Evolutionary conservation across 2,329 filamentous ascomycete species (phyloP).

Genomic region (Penicillium crustosum): DNA sequence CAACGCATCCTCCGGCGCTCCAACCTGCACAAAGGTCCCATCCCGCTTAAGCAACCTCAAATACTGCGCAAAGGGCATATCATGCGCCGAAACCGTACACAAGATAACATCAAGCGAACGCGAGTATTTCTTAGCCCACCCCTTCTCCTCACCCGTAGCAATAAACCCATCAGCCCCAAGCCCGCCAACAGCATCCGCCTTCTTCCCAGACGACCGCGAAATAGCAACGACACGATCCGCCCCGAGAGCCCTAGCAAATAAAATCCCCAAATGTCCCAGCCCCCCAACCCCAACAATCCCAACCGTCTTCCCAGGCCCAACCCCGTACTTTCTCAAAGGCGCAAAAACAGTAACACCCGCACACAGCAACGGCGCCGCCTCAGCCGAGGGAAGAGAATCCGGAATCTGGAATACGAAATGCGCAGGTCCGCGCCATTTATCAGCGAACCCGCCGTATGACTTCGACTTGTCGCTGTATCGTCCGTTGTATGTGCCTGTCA

Average conservation of each 20-base stretch:
- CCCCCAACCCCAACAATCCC: slow-evolving; percentile 73
- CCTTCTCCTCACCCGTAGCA: slow-evolving; percentile 56
- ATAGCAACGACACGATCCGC: slow-evolving; percentile 62
- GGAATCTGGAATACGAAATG: slow-evolving; percentile 63
- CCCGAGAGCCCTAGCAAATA: slow-evolving; percentile 69
- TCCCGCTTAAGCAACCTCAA: slow-evolving; percentile 59
- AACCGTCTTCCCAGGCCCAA: slow-evolving; percentile 69
- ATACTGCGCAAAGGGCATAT: slow-evolving; percentile 65
- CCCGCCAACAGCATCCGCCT: slow-evolving; percentile 49
- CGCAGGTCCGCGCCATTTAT: slow-evolving; percentile 54
- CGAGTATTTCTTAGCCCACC: slow-evolving; percentile 53
- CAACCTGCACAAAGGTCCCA: slow-evolving; percentile 66
- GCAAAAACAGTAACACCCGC: slow-evolving; percentile 73
- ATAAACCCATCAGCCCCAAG: slow-evolving; percentile 59
- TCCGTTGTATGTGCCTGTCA: slow-evolving; percentile 40
- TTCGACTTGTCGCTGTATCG: slow-evolving; percentile 38
- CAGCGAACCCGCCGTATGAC: slow-evolving; percentile 57
- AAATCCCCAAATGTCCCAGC: slow-evolving; percentile 69
- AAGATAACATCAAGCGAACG: slow-evolving; percentile 56
- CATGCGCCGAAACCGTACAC: slow-evolving; percentile 56
- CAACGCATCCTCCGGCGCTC: slow-evolving; percentile 60
- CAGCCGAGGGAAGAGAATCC: slow-evolving; percentile 47
- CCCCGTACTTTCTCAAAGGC: slow-evolving; percentile 65
- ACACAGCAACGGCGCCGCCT: slow-evolving; percentile 71
- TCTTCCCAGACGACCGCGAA: slow-evolving; percentile 53